Evolutionary conservation across 371 early-diverging fungal genomes (phyloP).

Genomic region (Mortierella sp.): DNA sequence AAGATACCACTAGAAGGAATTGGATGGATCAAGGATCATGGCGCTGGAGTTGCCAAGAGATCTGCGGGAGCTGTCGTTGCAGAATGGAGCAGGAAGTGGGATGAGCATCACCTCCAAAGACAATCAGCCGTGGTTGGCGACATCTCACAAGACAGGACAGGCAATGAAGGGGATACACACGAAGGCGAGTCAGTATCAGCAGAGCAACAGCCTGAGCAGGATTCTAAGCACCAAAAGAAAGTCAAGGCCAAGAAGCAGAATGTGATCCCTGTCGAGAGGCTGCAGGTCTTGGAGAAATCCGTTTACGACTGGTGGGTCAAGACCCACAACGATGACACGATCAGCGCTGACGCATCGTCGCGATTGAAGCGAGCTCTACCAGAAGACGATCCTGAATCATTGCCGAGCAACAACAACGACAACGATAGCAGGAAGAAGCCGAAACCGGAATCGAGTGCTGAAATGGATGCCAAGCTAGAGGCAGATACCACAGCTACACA

Average conservation of each 20-base stretch:
- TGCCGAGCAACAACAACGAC: not conserved
- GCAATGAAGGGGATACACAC: not conserved
- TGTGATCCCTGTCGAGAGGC: conserved; percentile 27
- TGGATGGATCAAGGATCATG: conserved; percentile 50
- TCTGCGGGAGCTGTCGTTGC: conserved; percentile 46
- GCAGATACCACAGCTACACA: too few relatives aligned
- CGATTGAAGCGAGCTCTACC: conserved; percentile 11
- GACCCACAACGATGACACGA: not conserved
- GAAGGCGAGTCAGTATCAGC: not conserved
- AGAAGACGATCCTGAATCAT: not conserved
- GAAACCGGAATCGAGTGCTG: conserved; percentile 5
- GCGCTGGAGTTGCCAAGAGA: conserved; percentile 38
- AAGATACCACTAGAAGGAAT: conserved; percentile 46
- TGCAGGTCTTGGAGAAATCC: conserved; percentile 21
- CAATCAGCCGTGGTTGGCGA: not conserved
- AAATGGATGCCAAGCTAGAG: not conserved
- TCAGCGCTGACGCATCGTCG: not conserved
- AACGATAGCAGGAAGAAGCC: conserved; percentile 2
- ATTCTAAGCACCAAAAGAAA: conserved; percentile 12
- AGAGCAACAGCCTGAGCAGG: not conserved
- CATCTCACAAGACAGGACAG: too few relatives aligned
- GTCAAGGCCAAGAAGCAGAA: conserved; percentile 18
- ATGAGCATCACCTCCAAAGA: not conserved
- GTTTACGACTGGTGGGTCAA: conserved; percentile 33
- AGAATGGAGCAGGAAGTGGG: conserved; percentile 42